A percentile compares a stretch with the other conserved stretches of the same genome.
Evolutionary conservation across 2,329 filamentous ascomycete genomes (phyloP).

Genomic region (Clarireedia paspali): DNA sequence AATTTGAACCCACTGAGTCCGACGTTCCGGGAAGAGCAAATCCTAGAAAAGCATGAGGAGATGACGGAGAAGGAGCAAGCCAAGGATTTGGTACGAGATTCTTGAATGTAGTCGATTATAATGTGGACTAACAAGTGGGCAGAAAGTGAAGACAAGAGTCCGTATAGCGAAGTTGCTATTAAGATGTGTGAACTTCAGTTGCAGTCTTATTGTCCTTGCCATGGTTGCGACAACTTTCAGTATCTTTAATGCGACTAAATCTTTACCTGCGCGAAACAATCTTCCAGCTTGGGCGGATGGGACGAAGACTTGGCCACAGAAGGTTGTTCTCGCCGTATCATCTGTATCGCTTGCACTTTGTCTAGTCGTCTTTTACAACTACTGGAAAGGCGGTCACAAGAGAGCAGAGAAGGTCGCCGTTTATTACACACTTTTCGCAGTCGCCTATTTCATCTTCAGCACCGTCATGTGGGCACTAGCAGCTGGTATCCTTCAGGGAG

Average conservation of each 20-base stretch:
- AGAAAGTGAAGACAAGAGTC: constrained; percentile 91
- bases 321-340: constrained; percentile 70
- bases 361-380: constrained; percentile 72
- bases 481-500: constrained; percentile 75
- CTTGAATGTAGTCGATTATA: not conserved
- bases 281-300: constrained; percentile 76
- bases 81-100: constrained; percentile 57
- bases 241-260: constrained; percentile 85
- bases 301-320: constrained; percentile 84
- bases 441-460: constrained; percentile 88
- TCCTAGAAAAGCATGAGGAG: constrained; percentile 77
- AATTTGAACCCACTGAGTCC: constrained; percentile 78
- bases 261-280: constrained; percentile 66
- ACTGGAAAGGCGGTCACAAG: constrained; percentile 80
- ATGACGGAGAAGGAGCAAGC: constrained; percentile 80
- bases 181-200: constrained; percentile 94
- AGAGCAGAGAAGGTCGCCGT: constrained; percentile 88
- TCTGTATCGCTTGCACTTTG: constrained; percentile 75
- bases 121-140: constrained; percentile 32
- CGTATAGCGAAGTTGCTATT: constrained; percentile 90
- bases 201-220: constrained; percentile 86
- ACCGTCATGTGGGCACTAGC: constrained; percentile 88
- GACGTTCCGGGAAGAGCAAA: constrained; percentile 81
- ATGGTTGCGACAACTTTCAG: constrained; percentile 83
- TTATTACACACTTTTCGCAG: constrained; percentile 92